Conservation (phyloP, 139 green algal genomes). For the Chlamydomonas sphaeroides region DNA sequence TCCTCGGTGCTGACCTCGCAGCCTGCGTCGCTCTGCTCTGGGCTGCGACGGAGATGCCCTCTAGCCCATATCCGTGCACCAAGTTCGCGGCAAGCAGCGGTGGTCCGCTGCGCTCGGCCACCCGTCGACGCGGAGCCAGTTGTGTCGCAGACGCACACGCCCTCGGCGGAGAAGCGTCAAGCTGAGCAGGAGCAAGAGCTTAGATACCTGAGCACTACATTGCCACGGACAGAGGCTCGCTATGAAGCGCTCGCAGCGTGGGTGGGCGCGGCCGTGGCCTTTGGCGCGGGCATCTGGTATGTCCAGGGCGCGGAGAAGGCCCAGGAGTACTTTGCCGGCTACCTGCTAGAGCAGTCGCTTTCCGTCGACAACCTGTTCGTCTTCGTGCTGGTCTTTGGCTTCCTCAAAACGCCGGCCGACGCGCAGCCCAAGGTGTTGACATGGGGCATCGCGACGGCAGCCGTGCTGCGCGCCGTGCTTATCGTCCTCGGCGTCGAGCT, state of each 20-base stretch:
- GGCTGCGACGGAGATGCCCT: too few species aligned
- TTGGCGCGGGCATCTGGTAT: conserved; percentile 80
- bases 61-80: too few species aligned
- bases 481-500: conserved; percentile 86
- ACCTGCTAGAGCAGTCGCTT: conserved; percentile 96
- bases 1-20: too few species aligned
- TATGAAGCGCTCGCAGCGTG: conserved; percentile 63
- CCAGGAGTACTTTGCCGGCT: conserved; percentile 91
- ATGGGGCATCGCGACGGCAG: conserved; percentile 91
- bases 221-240: conserved; percentile 49
- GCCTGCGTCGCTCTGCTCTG: too few species aligned
- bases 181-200: conserved; percentile 59
- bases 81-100: too few species aligned
- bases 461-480: conserved; percentile 87
- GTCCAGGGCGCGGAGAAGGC: conserved; percentile 62
- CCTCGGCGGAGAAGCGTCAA: background rate
- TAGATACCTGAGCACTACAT: conserved; percentile 18
- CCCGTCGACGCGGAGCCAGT: too few species aligned
- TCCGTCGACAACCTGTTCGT: conserved; percentile 99
- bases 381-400: conserved; percentile 97
- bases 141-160: too few species aligned
- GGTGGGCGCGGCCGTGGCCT: conserved; percentile 72
- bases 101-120: too few species aligned
- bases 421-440: conserved; percentile 88
- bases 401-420: conserved; percentile 80